Evolutionary conservation across 2,329 filamentous ascomycete species (phyloP), one percentile per base, ranked within the genome.

Genomic region (Colletotrichum aenigma): DNA sequence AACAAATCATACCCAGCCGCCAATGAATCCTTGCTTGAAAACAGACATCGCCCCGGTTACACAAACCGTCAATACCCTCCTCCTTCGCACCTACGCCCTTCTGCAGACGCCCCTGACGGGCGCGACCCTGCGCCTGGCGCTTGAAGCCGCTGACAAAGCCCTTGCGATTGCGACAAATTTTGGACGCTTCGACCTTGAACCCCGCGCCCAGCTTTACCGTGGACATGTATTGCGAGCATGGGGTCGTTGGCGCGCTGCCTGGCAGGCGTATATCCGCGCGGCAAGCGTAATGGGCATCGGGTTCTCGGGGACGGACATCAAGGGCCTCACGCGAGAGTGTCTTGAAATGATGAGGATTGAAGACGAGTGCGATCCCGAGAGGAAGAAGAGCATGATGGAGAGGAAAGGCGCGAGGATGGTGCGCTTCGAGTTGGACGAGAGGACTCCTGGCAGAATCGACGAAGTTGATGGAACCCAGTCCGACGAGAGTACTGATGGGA

Each of bases 141-240:
- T 80, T 16, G 62, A 65, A 21, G 60, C 71, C 24, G 79, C 79
- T 4, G 76, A 79, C 71, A 56, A 76, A 16, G 79, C 78, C 13
- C 61, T 77, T 21, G 65, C 71, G 10, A 66, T 77, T n/a, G 79
- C 79, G 21, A 56, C 72, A 10, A 55, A 68, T 18, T 62, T 70
- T n/a, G 28, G 56, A 28, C 66, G 76, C 34, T 74, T 71, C 16
- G 77, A 79, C 13, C 70, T 79, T 21, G 75, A 77, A 43, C 78
- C 79, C 3, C 77, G 78, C 28, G 78, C 76, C 3, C 74, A 80
- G 26, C 71, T 81, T 6, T 79, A 78, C 64, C 77, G 79, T 12
- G 80, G 79, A 15, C 79, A 81, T 66, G 78, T 78, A 56, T 77
- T 79, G 32, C 71, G 78, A n/a, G 71, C 67, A 18, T 67, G 80